phyloP scores from a whole-genome alignment of 257 asterid genomes.

The Penstemon newberryi region DNA sequence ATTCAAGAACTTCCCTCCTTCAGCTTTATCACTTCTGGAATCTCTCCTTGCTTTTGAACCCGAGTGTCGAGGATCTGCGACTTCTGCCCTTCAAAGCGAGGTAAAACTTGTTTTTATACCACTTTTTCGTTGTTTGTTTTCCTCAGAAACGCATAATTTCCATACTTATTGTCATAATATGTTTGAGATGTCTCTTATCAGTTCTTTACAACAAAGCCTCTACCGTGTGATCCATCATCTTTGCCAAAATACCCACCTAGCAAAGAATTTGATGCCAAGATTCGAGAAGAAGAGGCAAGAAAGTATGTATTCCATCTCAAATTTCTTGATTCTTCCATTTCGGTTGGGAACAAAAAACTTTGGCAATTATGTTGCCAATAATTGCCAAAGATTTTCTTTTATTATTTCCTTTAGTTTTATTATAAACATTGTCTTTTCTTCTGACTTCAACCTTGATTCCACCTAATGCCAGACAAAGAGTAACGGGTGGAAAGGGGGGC shows the following conservation, averaged over 20 bases:
- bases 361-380: not conserved
- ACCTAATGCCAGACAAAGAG: slow-evolving; percentile 52
- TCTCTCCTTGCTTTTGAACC: slow-evolving; percentile 88
- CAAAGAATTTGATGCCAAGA: slow-evolving; percentile 71
- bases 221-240: slow-evolving; percentile 73
- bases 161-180: slow-evolving; percentile 14
- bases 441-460: slow-evolving; percentile 30
- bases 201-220: slow-evolving; percentile 76
- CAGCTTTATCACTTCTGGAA: slow-evolving; percentile 63
- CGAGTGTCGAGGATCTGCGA: slow-evolving; percentile 62
- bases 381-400: not conserved
- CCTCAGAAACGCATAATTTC: not conserved
- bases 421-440: not conserved
- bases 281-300: slow-evolving; percentile 67
- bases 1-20: slow-evolving; percentile 67
- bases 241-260: slow-evolving; percentile 80
- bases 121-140: not conserved
- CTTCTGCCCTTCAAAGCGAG: slow-evolving; percentile 75
- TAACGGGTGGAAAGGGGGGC: slow-evolving; percentile 47
- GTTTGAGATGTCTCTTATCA: slow-evolving; percentile 30
- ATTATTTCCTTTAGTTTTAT: slow-evolving; percentile 5
- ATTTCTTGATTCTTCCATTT: not conserved
- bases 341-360: not conserved
- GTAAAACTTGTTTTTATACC: slow-evolving; percentile 33
- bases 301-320: slow-evolving; percentile 43